A percentile compares a stretch with the other conserved stretches of the same genome.
Conservation (phyloP, 192 early-diverging fungal genomes). For the Coemansia sp. region DNA sequence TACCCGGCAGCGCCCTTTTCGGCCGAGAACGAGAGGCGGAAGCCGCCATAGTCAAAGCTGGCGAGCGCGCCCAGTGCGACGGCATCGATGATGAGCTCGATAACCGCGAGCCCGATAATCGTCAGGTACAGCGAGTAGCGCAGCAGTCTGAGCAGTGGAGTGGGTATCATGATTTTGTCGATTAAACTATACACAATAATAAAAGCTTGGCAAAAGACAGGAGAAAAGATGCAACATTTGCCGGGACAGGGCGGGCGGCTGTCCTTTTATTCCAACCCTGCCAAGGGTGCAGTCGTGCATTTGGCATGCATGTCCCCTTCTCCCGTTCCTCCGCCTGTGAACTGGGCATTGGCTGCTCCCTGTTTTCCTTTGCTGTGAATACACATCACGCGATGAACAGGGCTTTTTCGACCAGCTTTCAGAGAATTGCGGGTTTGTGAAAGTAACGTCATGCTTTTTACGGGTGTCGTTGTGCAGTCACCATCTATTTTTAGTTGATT, state of each 20-base stretch:
- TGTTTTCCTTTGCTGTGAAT: background rate
- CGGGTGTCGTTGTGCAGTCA: background rate
- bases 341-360: background rate
- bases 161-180: slow-evolving; percentile 5
- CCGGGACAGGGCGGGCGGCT: background rate
- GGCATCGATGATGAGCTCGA: slow-evolving; percentile 46
- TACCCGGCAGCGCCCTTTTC: slow-evolving; percentile 36
- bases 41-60: background rate
- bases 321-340: background rate
- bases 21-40: background rate
- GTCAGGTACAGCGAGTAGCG: slow-evolving; percentile 39
- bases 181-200: slow-evolving; percentile 6
- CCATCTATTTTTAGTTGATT: background rate
- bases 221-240: background rate
- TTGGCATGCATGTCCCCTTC: background rate
- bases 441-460: too few relatives aligned
- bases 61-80: slow-evolving; percentile 33
- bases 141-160: slow-evolving; percentile 16
- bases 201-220: background rate
- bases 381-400: too few relatives aligned
- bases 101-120: slow-evolving; percentile 24
- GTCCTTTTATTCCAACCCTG: background rate
- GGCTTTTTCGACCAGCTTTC: too few relatives aligned
- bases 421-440: too few relatives aligned
- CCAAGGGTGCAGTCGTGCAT: slow-evolving; percentile 1